phyloP scores from a whole-genome alignment of 768 basidiomycete species.

The Tulasnella calospora region DNA sequence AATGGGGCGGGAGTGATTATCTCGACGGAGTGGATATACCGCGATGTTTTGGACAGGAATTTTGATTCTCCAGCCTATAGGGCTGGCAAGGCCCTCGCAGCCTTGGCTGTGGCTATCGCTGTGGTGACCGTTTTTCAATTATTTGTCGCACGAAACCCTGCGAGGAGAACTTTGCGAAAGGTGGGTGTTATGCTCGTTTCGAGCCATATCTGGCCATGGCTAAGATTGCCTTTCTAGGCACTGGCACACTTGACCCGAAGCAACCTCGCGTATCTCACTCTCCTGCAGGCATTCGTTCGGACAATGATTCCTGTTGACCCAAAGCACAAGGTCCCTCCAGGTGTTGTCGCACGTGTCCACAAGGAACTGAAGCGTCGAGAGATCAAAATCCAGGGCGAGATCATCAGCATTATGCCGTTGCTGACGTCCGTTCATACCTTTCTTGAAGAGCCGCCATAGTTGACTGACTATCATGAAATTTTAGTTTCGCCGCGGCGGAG shows the following conservation, averaged over 20 bases:
- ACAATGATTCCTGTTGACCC: slow-evolving; percentile 29
- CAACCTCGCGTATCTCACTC: slow-evolving; percentile 29
- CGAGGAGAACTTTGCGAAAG: slow-evolving; percentile 32
- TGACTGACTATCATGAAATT: not conserved
- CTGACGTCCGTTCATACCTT: slow-evolving; percentile 27
- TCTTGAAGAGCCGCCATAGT: not conserved
- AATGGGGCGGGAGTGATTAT: slow-evolving; percentile 30
- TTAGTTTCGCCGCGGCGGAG: slow-evolving; percentile 34
- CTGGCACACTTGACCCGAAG: slow-evolving; percentile 28
- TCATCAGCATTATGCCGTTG: slow-evolving; percentile 32
- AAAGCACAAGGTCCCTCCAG: slow-evolving; percentile 23
- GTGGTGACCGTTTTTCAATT: slow-evolving; percentile 35
- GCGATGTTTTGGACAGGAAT: slow-evolving; percentile 28
- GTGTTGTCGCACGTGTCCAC: slow-evolving; percentile 28
- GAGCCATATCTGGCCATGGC: not conserved
- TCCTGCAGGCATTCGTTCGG: slow-evolving; percentile 31
- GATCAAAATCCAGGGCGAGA: slow-evolving; percentile 31
- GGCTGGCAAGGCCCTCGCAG: slow-evolving; percentile 31
- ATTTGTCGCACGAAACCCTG: slow-evolving; percentile 34
- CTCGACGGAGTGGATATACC: slow-evolving; percentile 32
- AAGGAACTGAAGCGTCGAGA: slow-evolving; percentile 33
- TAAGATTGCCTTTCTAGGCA: not conserved
- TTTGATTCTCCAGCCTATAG: slow-evolving; percentile 35
- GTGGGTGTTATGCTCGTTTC: slow-evolving; percentile 9
- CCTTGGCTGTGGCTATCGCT: slow-evolving; percentile 33